phyloP scores from a whole-genome alignment of 768 basidiomycete genomes.

The Suillus bovinus region DNA sequence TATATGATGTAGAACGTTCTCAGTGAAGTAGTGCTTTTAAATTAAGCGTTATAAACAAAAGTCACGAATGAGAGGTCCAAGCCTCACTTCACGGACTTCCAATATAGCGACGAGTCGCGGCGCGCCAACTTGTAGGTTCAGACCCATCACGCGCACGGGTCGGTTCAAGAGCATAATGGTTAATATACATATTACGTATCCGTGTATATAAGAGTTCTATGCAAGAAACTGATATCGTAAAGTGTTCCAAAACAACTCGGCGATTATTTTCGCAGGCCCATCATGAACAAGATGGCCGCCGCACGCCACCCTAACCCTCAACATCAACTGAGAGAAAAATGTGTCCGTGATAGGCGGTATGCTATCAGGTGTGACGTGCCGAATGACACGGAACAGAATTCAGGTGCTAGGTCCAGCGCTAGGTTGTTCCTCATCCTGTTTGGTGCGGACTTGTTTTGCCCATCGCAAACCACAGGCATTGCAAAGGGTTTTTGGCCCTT shows the following conservation, averaged over 20 bases:
- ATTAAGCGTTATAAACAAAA: too few relatives aligned
- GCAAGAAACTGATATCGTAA: conserved; percentile 13
- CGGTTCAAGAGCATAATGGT: neutral
- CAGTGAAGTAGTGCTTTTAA: too few relatives aligned
- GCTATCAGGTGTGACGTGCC: neutral
- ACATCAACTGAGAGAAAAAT: neutral
- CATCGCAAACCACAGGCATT: conserved; percentile 95
- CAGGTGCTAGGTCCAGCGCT: conserved; percentile 22
- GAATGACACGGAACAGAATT: conserved; percentile 11
- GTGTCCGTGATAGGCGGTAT: neutral
- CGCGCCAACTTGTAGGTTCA: neutral
- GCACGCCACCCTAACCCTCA: neutral
- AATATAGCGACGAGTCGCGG: neutral
- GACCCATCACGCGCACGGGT: neutral
- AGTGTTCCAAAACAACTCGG: neutral
- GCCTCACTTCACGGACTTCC: too few relatives aligned
- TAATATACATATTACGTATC: conserved; percentile 11
- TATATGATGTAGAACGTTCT: too few relatives aligned
- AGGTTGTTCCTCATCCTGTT: conserved; percentile 34
- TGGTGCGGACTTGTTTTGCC: conserved; percentile 72
- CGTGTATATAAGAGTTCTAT: conserved; percentile 12
- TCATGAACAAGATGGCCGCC: neutral
- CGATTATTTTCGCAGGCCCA: neutral
- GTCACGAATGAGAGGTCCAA: too few relatives aligned
- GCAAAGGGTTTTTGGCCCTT: conserved; percentile 96